Conservation (phyloP, 345 rosid genomes). For the Arabis alpina region DNA sequence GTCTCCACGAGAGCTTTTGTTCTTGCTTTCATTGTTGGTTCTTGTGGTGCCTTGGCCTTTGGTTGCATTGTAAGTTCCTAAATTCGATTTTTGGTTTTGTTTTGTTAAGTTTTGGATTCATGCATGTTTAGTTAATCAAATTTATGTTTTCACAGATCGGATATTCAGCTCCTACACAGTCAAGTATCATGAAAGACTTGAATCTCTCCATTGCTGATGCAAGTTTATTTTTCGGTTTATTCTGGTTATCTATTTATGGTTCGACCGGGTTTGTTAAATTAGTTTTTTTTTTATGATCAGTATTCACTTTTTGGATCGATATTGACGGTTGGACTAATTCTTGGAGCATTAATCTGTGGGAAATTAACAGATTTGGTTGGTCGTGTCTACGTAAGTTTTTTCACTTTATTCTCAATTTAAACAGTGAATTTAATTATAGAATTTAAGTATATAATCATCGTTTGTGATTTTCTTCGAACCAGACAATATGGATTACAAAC, state of each 20-base stretch:
- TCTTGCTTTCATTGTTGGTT: conserved; percentile 36
- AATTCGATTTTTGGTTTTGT: background rate
- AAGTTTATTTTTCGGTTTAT: conserved; percentile 25
- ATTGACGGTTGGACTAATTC: conserved; percentile 52
- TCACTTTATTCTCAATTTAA: background rate
- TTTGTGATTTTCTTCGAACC: conserved; percentile 7
- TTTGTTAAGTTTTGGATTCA: background rate
- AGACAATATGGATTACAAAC: conserved; percentile 62
- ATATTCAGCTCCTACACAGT: conserved; percentile 45
- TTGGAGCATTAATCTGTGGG: conserved; percentile 56
- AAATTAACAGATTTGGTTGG: conserved; percentile 55
- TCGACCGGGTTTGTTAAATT: background rate
- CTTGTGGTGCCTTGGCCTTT: conserved; percentile 40
- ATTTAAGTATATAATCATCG: background rate
- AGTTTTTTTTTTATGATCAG: conserved; percentile 19
- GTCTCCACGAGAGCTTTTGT: conserved; percentile 37
- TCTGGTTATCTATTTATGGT: conserved; percentile 5
- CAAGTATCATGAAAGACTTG: conserved; percentile 43
- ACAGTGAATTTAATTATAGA: background rate
- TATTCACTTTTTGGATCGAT: conserved; percentile 63
- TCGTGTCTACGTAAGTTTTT: conserved; percentile 48
- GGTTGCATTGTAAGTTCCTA: conserved; percentile 40
- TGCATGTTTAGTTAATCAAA: background rate
- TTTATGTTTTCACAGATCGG: conserved; percentile 22
- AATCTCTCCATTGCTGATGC: conserved; percentile 42